A percentile compares a stretch with the other conserved stretches of the same genome.
Evolutionary conservation across 140 eudicot species (phyloP).

Genomic region (Ambrosia hybrid): DNA sequence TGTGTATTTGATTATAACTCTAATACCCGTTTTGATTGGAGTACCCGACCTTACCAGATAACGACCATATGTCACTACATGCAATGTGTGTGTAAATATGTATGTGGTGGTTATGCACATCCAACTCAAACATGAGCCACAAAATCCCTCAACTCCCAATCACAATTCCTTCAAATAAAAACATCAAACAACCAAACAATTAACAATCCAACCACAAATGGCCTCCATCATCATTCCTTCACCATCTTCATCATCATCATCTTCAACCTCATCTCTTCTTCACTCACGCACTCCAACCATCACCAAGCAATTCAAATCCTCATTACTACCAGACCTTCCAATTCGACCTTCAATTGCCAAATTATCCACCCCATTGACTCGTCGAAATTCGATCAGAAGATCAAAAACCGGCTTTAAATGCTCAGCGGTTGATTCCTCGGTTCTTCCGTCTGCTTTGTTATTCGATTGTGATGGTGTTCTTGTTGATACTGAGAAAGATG

Average conservation of each 20-base stretch:
- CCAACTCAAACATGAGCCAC: slow-evolving; percentile 19
- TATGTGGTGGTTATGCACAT: slow-evolving; percentile 38
- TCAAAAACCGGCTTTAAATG: slow-evolving; percentile 24
- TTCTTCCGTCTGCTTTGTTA: slow-evolving; percentile 75
- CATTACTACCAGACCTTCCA: slow-evolving; percentile 4
- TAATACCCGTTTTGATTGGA: not conserved
- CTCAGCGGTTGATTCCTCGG: slow-evolving; percentile 46
- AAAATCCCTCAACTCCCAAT: slow-evolving; percentile 24
- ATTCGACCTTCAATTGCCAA: slow-evolving; percentile 12
- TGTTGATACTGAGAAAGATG: slow-evolving; percentile 98
- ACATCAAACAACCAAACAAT: slow-evolving; percentile 25
- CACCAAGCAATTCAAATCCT: slow-evolving; percentile 10
- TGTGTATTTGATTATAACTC: too few relatives aligned
- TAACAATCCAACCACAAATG: slow-evolving; percentile 19
- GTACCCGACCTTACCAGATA: not conserved
- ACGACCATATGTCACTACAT: not conserved
- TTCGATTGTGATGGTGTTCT: slow-evolving; percentile 98
- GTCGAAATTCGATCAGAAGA: not conserved
- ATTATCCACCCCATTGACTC: not conserved
- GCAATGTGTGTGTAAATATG: not conserved
- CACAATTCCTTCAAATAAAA: slow-evolving; percentile 19
- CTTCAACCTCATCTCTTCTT: slow-evolving; percentile 32
- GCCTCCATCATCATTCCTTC: slow-evolving; percentile 25
- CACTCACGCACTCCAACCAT: slow-evolving; percentile 23
- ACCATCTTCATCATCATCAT: slow-evolving; percentile 20